Evolutionary conservation across 2,329 filamentous ascomycete genomes (phyloP), one percentile per base, ranked within the genome.

Genomic region (Fusarium setosum): DNA sequence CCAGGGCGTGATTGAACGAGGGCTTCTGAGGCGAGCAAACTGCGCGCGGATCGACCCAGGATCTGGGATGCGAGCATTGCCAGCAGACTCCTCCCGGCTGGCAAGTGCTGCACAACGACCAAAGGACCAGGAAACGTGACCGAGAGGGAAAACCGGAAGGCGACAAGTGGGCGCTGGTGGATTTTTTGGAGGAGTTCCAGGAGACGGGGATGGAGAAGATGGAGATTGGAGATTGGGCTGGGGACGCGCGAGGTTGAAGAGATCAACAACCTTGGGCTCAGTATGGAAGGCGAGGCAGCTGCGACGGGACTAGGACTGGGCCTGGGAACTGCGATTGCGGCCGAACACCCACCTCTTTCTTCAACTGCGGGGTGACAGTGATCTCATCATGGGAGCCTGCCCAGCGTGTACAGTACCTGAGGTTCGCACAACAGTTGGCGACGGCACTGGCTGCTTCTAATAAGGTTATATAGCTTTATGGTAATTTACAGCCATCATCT

Each of bases 281-380:
- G 40, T 26, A 53, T 48, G 26, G n/a, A 20, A 49, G 47, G 23
- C 35, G 61, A 66, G 63, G 55, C 60, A 65, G 42, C 47, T 45
- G 35, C 48, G 37, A 55, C 60, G 53, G 41, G 24, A n/a, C n/a
- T n/a, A n/a, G n/a, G n/a, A n/a, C n/a, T n/a, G n/a, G n/a, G n/a
- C n/a, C n/a, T n/a, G n/a, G n/a, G n/a, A n/a, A n/a, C n/a, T n/a
- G n/a, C 48, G 41, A 15, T 32, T 44, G 50, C 42, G 50, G 49
- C 47, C 42, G 47, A 35, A 63, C 54, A 29, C 29, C 40, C 41
- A 37, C 26, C 18, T 50, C 45, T 42, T 24, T 34, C 40, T 29
- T 18, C 24, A 57, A 57, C 56, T 59, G 64, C 53, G 61, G 64
- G 65, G 65, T 66, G 21, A 18, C 41, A 35, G 13, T 48, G 40